Evolutionary conservation across 2,329 filamentous ascomycete genomes (phyloP), one percentile per base, ranked within the genome.

Genomic region (Aphanocladium album): DNA sequence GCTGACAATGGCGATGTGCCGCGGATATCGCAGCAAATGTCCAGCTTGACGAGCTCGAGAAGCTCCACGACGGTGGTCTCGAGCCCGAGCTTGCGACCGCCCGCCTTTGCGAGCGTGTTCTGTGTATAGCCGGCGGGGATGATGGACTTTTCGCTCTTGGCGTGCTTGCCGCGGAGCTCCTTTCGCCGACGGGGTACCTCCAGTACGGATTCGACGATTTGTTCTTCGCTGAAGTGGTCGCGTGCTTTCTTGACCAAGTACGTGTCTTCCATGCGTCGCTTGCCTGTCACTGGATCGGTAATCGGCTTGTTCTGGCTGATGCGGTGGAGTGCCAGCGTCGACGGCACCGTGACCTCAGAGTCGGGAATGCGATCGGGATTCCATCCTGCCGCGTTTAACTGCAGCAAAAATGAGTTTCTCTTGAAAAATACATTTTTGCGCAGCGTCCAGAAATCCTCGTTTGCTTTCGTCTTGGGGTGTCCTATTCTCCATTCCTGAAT

Each of bases 351-450:
- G 33, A 77, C 17, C 1, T 74, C 69, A 0, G 64, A 62, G 43
- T 77, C 73, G 0, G 73, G 71, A 11, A 79, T 74, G 5, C 67
- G 67, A 8, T 75, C 70, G 8, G 67, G 41, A 30, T 74, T 64
- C 75, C 74, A 79, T 7, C 68, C 64, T 7, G 72, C 71, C 8
- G 68, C 64, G 5, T 66, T 67, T 47, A 68, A 75, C 0, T 70
- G 27, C 6, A 68, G 30, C 5, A 77, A 57, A n/a, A 66, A 61
- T 0, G 76, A 72, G 57, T 73, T 75, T 1, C 61, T 64, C 27
- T 67, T 72, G 67, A 75, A 78, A 35, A 70, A 67, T 2, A n/a
- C 35, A 39, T 72, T 73, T 3, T n/a, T 4, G 1, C 60, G 50
- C 14, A 62, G 17, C 17, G 60, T 21, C 1, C 25, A 17, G n/a